Evolutionary conservation across 202 grass and related monocot species (phyloP).

Genomic region (Panicum hallii): DNA sequence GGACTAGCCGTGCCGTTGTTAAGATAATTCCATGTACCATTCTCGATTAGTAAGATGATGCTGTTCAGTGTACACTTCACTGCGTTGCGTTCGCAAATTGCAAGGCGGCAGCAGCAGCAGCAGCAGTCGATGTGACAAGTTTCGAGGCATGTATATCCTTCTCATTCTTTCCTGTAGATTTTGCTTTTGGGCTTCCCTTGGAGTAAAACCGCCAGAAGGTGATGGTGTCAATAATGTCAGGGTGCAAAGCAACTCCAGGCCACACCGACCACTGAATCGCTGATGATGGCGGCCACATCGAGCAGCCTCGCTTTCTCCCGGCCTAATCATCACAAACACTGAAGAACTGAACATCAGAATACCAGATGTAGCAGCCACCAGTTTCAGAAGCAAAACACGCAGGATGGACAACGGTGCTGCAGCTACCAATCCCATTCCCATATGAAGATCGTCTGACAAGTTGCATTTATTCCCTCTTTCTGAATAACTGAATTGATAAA

Average conservation of each 20-base stretch:
- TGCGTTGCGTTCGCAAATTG: neutral
- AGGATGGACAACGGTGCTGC: neutral
- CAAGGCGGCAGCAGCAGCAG: neutral
- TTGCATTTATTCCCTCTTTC: neutral
- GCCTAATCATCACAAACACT: constrained; percentile 7
- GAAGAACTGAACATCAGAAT: neutral
- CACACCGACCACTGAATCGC: neutral
- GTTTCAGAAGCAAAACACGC: neutral
- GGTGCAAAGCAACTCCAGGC: neutral
- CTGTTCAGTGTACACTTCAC: neutral
- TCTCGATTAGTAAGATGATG: no score
- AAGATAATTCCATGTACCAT: no score
- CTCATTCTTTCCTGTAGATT: neutral
- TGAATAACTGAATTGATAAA: neutral
- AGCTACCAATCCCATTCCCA: neutral
- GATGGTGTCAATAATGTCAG: neutral
- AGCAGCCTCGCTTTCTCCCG: constrained; percentile 13
- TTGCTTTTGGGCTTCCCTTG: neutral
- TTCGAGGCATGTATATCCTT: neutral
- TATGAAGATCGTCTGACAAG: neutral
- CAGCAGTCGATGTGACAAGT: neutral
- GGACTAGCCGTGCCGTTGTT: no score
- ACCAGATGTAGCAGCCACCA: neutral
- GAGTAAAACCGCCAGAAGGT: neutral
- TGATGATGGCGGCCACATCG: neutral